Evolutionary conservation across 192 early-diverging fungal genomes (phyloP).

Genomic region (Obelidium mucronatum): DNA sequence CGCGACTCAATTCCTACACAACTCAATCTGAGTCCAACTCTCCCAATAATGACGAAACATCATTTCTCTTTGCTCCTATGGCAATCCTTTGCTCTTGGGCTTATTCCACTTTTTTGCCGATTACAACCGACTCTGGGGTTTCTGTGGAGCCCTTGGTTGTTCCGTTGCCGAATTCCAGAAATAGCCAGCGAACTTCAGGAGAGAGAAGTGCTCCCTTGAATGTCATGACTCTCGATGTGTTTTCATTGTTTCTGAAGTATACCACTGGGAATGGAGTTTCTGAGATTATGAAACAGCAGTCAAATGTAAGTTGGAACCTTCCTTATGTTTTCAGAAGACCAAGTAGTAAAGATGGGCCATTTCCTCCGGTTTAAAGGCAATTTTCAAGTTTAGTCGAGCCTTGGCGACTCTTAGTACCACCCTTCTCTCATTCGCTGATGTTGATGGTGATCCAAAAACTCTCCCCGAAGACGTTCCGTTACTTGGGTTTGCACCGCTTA

Average conservation of each 20-base stretch:
- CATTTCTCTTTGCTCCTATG: conserved; percentile 12
- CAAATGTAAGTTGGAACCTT: not conserved
- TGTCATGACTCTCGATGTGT: conserved; percentile 16
- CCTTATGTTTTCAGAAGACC: not conserved
- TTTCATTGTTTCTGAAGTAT: conserved; percentile 38
- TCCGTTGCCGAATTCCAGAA: not conserved
- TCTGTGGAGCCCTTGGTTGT: not conserved
- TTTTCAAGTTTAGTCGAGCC: conserved; percentile 32
- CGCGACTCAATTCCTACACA: not conserved
- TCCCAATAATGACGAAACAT: not conserved
- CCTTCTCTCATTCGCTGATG: conserved; percentile 52
- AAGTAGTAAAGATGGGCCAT: not conserved
- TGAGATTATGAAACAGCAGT: conserved; percentile 6
- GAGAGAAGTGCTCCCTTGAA: not conserved
- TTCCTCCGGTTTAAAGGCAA: too few relatives aligned
- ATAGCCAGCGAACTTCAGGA: conserved; percentile 1
- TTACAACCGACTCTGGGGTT: conserved; percentile 5
- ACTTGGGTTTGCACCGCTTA: conserved; percentile 41
- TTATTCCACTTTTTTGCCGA: not conserved
- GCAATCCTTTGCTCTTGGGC: conserved; percentile 20
- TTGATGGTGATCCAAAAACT: conserved; percentile 44
- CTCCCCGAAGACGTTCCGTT: conserved; percentile 48
- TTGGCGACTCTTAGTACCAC: conserved; percentile 43
- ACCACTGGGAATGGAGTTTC: conserved; percentile 28
- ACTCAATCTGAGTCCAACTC: not conserved